Percentiles rank a stretch among this genome's conserved stretches.
phyloP scores from a whole-genome alignment of 768 basidiomycete genomes.

The Mycena filopes region DNA sequence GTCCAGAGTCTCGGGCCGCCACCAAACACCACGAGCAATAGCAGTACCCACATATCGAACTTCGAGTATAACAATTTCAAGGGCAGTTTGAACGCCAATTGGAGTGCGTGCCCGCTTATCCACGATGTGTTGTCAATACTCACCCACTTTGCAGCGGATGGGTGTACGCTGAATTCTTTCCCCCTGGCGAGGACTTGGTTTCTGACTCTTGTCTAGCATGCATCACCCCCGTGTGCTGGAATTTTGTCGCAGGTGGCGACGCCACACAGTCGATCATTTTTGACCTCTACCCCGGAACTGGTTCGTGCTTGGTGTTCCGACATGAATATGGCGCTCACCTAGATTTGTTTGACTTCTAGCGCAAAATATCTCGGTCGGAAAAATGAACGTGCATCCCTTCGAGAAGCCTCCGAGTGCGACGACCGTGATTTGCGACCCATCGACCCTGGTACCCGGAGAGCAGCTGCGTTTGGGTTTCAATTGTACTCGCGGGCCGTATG shows the following conservation, averaged over 20 bases:
- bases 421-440: slow-evolving; percentile 9
- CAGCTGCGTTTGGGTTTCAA: slow-evolving; percentile 7
- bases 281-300: slow-evolving; percentile 49
- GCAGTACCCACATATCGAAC: slow-evolving; percentile 48
- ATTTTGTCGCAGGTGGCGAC: slow-evolving; percentile 47
- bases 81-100: slow-evolving; percentile 46
- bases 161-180: neutral
- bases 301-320: slow-evolving; percentile 33
- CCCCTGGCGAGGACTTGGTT: neutral
- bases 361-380: slow-evolving; percentile 17
- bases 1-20: slow-evolving; percentile 46
- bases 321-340: too few relatives aligned
- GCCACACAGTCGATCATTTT: slow-evolving; percentile 49
- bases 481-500: slow-evolving; percentile 8
- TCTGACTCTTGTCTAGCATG: slow-evolving; percentile 36
- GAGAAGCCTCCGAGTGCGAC: slow-evolving; percentile 5
- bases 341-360: too few relatives aligned
- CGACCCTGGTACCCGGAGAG: slow-evolving; percentile 14
- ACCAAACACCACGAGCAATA: slow-evolving; percentile 44
- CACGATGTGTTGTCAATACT: neutral
- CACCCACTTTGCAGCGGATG: slow-evolving; percentile 4
- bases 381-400: slow-evolving; percentile 16
- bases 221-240: slow-evolving; percentile 53
- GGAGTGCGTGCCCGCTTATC: slow-evolving; percentile 52
- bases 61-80: slow-evolving; percentile 50